phyloP scores from a whole-genome alignment of 2,329 filamentous ascomycete genomes.

The Parastagonospora nodorum region DNA sequence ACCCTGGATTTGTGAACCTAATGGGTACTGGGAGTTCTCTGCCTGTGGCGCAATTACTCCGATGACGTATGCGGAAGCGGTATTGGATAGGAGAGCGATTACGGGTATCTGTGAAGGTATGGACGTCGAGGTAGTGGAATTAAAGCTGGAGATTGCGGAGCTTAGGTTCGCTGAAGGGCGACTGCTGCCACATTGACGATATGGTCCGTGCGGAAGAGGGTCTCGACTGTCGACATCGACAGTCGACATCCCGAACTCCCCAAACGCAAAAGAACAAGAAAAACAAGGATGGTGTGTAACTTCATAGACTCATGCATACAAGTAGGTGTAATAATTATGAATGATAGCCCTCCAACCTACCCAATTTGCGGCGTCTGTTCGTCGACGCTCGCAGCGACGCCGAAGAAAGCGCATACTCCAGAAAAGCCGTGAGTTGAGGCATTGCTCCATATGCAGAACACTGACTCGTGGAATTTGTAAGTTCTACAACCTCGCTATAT shows the following conservation, averaged over 20 bases:
- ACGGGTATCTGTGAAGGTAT: slow-evolving; percentile 7
- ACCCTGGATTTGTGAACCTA: slow-evolving; percentile 9
- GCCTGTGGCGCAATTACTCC: slow-evolving; percentile 5
- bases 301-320: neutral
- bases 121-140: slow-evolving; percentile 11
- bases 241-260: neutral
- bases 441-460: slow-evolving; percentile 3
- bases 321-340: neutral
- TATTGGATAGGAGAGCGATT: neutral
- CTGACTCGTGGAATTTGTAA: slow-evolving; percentile 42
- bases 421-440: slow-evolving; percentile 74
- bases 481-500: slow-evolving; percentile 98
- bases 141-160: slow-evolving; percentile 19
- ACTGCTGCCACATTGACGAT: slow-evolving; percentile 32
- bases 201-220: slow-evolving; percentile 24
- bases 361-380: slow-evolving; percentile 94
- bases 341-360: slow-evolving; percentile 72
- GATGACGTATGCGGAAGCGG: neutral
- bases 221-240: neutral
- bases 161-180: slow-evolving; percentile 19
- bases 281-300: slow-evolving; percentile 30
- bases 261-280: neutral
- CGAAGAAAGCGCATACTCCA: slow-evolving; percentile 92
- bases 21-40: slow-evolving; percentile 1
- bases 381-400: slow-evolving; percentile 91